Evolutionary conservation across 495 filamentous ascomycete species (phyloP), one percentile per base, ranked within the genome.

Genomic region (Penicillium angulare): DNA sequence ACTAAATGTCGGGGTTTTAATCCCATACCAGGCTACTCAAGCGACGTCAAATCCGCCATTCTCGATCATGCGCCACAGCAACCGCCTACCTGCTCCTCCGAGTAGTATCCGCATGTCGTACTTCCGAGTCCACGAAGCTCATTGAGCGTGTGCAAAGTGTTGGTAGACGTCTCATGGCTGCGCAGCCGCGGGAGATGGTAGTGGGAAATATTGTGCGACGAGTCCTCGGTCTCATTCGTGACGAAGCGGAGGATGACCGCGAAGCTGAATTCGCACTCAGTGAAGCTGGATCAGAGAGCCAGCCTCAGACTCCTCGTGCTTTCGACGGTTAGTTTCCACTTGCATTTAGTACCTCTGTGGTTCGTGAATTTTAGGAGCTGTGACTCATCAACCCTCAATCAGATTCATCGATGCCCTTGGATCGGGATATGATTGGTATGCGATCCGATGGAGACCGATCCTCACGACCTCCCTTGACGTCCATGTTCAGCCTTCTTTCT

Each of bases 161-260:
- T 33, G 93, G 92, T 24, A 78, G 80, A 49, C 79, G 81, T 42
- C 77, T 98, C 31, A 82, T 84, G 29, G 78, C 84, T 31, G 90
- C 93, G 9, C 90, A 93, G 52, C 92, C 93, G 12, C 76, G 85
- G 15, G 93, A 97, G 70, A 83, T 95, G 60, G 89, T 88, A 3
- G 90, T 96, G 20, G 92, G 92, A 39, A 98, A 97, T 57, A 87
- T 97, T 58, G 88, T 96, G 24, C 80, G 92, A 46, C 86, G 93
- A 48, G 87, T 97, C 15, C 73, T 98, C 17, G 90, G 89, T 31
- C 77, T 97, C 42, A 90, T 98, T 55, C 83, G 93, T 20, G 92
- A 97, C 61, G 92, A 97, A 60, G 85, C 86, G 27, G 83, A 89
- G 43, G 90, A 92, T 58, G 86, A 90, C 45, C 74, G 86, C 36